Percentiles rank a stretch among this genome's conserved stretches.
phyloP scores from a whole-genome alignment of 2,329 filamentous ascomycete genomes.

The Talaromyces albobiverticillius region DNA sequence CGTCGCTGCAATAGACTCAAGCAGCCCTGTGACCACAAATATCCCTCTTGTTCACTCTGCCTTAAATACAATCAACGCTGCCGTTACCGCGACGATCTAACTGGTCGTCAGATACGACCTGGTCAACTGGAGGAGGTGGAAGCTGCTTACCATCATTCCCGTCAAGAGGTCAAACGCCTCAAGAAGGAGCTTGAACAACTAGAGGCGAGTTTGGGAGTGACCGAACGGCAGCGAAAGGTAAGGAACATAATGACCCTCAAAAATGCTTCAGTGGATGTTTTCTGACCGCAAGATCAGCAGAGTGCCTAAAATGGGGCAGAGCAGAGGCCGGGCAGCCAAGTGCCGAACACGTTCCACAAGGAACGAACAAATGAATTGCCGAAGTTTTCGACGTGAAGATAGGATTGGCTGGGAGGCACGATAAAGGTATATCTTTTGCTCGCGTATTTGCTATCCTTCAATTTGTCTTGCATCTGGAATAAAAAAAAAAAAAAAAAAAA shows the following conservation, averaged over 20 bases:
- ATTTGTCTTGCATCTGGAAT: neutral
- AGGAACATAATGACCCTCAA: neutral
- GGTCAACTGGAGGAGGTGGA: conserved; percentile 11
- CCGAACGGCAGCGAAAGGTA: neutral
- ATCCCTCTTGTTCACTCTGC: conserved; percentile 7
- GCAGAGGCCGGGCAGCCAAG: neutral
- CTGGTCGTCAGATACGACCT: conserved; percentile 11
- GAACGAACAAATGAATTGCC: neutral
- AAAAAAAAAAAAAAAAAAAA: neutral
- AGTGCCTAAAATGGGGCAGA: neutral
- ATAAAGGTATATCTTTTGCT: neutral
- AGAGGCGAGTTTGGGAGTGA: neutral
- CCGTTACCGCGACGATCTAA: conserved; percentile 6
- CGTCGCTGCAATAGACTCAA: conserved; percentile 9
- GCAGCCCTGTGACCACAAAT: conserved; percentile 9
- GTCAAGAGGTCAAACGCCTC: neutral
- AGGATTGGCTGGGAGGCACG: neutral
- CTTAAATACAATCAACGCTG: neutral
- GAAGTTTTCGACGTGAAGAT: neutral
- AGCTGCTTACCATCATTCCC: neutral
- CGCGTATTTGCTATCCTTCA: neutral
- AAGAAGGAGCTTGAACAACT: neutral
- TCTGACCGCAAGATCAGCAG: neutral
- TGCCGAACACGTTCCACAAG: too few relatives aligned
- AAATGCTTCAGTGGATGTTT: neutral